Base-by-base conservation (phyloP, 371 early-diverging fungal species). In the Mortierella sp. region DNA sequence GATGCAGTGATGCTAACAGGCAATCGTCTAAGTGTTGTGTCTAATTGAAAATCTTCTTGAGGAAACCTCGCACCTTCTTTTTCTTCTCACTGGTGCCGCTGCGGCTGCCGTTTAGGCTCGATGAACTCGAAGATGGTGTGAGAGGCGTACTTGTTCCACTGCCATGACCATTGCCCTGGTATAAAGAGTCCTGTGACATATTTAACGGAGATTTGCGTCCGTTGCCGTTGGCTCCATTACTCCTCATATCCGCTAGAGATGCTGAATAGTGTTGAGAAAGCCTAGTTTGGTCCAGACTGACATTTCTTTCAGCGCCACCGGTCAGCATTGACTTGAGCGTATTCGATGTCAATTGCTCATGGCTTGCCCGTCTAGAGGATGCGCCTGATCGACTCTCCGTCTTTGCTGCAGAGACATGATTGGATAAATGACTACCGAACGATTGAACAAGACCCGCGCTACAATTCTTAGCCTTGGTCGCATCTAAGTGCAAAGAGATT, bases 41-140 rank as follows among this genome's bases (percentile, higher is more conserved):
- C 70, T 75, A 77, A 22, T 74, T 79, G 43, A 80, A 80, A 43
- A 80, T 80, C 69, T 74, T 80, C 66, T 80, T 80, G 66, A 80
- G 43, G 61, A 80, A 80, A 0, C 81, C 81, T 9, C 81, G 76
- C 45, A 80, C 70, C 58, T 75, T 75, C 76, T 80, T 80, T 70
- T 80, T 80, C 70, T 75, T 80, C 22, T 80, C 75, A 5, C 65
- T 64, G 28, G 20, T 63, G 57, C 75, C 68, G 62, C 43, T 71
- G 18, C 74, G 62, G 6, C 57, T 74, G 22, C 75, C 72, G 8
- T 59, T 72, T 63, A 72, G 30, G 9, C 73, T 62, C 11, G 62
- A 62, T 11, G 62, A 22, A 26, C 62, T 62, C 8, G 62, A 62
- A 0, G 62, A 62, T 26, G 62, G 28, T 26, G 62, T 45, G 6